These are phyloP conservation scores for Sclerotinia borealis DNA, from an alignment of 2,329 filamentous ascomycete species.

Conservation along the genomic window DNA sequence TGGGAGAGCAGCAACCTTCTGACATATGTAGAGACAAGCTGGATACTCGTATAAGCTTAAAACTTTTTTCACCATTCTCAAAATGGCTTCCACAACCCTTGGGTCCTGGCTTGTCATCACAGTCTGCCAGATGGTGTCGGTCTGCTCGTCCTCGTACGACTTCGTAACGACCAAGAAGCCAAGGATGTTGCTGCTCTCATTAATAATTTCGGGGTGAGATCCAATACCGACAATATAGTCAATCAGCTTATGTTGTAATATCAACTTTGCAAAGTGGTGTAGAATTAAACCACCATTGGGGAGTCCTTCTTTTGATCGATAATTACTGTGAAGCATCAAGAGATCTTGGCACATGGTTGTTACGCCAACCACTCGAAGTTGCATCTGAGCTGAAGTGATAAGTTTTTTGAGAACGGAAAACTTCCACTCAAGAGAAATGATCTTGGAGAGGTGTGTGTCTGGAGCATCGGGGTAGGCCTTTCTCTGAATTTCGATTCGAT, in stretches of 20 bases:
- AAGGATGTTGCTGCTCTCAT: constrained; percentile 74
- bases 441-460: constrained; percentile 20
- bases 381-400: constrained; percentile 82
- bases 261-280: constrained; percentile 60
- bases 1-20: constrained; percentile 62
- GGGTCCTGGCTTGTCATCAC: constrained; percentile 77
- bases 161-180: constrained; percentile 78
- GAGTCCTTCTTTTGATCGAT: constrained; percentile 33
- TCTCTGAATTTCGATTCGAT: constrained; percentile 25
- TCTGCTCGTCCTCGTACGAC: constrained; percentile 65
- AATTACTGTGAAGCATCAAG: constrained; percentile 57
- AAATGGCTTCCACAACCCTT: constrained; percentile 73
- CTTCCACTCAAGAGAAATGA: constrained; percentile 50
- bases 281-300: constrained; percentile 47
- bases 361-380: constrained; percentile 74
- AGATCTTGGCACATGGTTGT: constrained; percentile 67
- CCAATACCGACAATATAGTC: constrained; percentile 86
- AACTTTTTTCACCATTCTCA: constrained; percentile 54
- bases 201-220: constrained; percentile 86
- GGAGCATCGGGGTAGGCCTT: constrained; percentile 20
- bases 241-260: constrained; percentile 65
- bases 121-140: constrained; percentile 78
- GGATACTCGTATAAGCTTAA: constrained; percentile 43
- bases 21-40: constrained; percentile 58
- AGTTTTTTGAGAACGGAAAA: constrained; percentile 64